Evolutionary conservation across 495 filamentous ascomycete species (phyloP).

Genomic region (Penicillium cosmopolitanum): DNA sequence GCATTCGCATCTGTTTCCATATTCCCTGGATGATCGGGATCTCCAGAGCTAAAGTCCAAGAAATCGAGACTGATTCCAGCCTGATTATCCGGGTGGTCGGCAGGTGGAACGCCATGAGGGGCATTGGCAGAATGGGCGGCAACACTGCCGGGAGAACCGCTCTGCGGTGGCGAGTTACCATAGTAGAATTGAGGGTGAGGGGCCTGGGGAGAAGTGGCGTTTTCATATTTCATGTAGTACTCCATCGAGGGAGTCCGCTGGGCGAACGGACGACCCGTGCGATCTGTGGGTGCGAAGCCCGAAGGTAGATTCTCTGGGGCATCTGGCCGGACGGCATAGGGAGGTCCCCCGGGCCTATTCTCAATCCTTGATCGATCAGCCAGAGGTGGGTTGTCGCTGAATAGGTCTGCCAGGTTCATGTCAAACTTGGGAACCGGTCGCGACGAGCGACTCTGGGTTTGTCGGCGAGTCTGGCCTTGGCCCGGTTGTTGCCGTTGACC

Average conservation of each 20-base stretch:
- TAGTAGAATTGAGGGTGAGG: slow-evolving; percentile 42
- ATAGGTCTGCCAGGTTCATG: slow-evolving; percentile 63
- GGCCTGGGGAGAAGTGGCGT: slow-evolving; percentile 31
- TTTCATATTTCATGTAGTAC: slow-evolving; percentile 43
- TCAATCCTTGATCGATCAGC: slow-evolving; percentile 31
- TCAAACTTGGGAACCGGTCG: slow-evolving; percentile 61
- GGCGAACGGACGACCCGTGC: slow-evolving; percentile 29
- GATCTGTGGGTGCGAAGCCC: slow-evolving; percentile 29
- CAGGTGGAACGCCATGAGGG: slow-evolving; percentile 20
- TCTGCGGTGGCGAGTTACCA: slow-evolving; percentile 44
- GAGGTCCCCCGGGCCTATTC: slow-evolving; percentile 14
- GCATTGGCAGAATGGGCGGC: slow-evolving; percentile 23
- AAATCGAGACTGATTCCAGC: slow-evolving; percentile 44
- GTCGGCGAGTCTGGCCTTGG: slow-evolving; percentile 31
- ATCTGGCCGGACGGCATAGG: slow-evolving; percentile 31
- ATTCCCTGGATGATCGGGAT: slow-evolving; percentile 29
- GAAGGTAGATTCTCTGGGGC: slow-evolving; percentile 33
- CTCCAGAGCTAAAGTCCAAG: slow-evolving; percentile 40
- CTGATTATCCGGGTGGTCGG: slow-evolving; percentile 33
- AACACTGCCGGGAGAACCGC: slow-evolving; percentile 40
- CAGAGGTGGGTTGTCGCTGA: slow-evolving; percentile 34
- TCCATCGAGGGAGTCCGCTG: slow-evolving; percentile 44
- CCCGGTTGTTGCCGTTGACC: slow-evolving; percentile 31
- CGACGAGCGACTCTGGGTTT: slow-evolving; percentile 32
- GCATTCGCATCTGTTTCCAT: slow-evolving; percentile 36